Base-by-base conservation (phyloP, 345 rosid genomes). In the Moringa oleifera region DNA sequence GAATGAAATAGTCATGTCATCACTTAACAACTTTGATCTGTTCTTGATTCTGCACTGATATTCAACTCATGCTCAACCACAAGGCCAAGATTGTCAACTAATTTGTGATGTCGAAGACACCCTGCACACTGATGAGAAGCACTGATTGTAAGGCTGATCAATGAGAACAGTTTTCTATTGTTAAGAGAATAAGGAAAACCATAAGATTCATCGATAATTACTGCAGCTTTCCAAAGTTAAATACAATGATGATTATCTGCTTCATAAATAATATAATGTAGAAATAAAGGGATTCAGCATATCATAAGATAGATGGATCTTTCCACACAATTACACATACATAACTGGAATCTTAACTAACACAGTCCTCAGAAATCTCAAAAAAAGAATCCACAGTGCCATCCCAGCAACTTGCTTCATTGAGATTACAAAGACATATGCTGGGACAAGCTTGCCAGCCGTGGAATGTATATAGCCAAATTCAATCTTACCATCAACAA, bases 31-130 rank as follows among this genome's bases (percentile, higher is more conserved):
- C 71, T 79, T 72, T 75, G 74, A 66, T 83, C 87, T 0, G 68
- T 59, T 73, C 58, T 69, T 57, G 52, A 45, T 72, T 78, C 82
- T 53, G 54, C 74, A 50, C 70, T 69, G 53, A 67, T 73, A 51
- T 88, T 81, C 60, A 94, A 81, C 69, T 85, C 92, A 71, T 83
- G 82, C 81, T 94, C 97, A 62, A 85, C 77, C 36, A 88, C 70
- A 64, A 83, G 90, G 68, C 97, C 93, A 61, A 90, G 96, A 77
- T 90, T 88, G 77, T 94, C 99, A 20, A 79, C 93, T 55, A 90
- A 72, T 69, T 90, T 90, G 80, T 90, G 99, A 82, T 90, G 84
- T 75, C 13, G 73, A 23, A 85, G 85, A 74, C 99, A 88, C 53
- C 97, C 97, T 74, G 78, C 99, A 75, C 99, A 88, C 97, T 88